Evolutionary conservation across 257 asterid species (phyloP), one percentile per base, ranked within the genome.

Genomic region (Lycium ferocissimum): DNA sequence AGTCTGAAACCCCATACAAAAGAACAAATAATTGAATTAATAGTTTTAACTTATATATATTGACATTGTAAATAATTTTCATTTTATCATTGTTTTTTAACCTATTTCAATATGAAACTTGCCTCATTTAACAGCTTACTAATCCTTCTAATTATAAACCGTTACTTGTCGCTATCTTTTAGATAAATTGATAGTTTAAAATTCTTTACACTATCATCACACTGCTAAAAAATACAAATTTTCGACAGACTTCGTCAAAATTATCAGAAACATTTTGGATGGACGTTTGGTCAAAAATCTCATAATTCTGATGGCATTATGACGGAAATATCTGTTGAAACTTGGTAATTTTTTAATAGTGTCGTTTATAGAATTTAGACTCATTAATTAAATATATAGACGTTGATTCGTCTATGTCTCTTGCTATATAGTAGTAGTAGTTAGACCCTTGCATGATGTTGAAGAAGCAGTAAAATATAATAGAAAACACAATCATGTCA

Each of bases 401-500:
- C 66, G 26, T n/a, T 17, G 12, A n/a, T 59, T 59, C 33, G 66
- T 59, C 66, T 58, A 0, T 7, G 26, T 59, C 14, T 43, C 18
- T 70, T 70, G 12, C 8, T 70, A 70, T 43, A 40, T 40, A 26
- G 33, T 0, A 71, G 6, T 43, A 43, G 35, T 43, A 26, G 33
- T 43, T 20, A 2, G 59, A 7, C 0, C 8, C 33, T 75, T 76
- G 65, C 63, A 76, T 26, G 82, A 26, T 13, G 2, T 76, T 22
- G 47, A 81, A 81, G 15, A 81, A 59, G 83, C 80, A 81, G 87
- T 84, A 81, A 86, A 63, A 81, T 84, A 81, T 84, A 63, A 81
- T 72, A 88, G 84, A 57, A 76, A 86, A 88, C 91, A 88, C 85
- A 86, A 88, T 88, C 84, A 88, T 88, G 47, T 78, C 86, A 33